phyloP scores from a whole-genome alignment of 345 rosid species.

The Populus davidiana region DNA sequence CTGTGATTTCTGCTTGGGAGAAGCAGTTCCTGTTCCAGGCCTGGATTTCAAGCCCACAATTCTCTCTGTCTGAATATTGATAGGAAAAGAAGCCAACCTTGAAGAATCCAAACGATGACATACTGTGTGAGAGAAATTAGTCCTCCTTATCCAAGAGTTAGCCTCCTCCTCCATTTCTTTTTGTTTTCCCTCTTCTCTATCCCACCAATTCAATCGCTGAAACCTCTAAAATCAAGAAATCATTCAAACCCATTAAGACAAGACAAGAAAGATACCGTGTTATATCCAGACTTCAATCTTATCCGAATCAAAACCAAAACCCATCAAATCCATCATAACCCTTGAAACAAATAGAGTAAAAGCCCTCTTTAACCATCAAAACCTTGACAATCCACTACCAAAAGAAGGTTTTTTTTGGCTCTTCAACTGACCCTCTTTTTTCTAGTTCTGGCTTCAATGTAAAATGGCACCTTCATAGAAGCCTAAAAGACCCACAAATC shows the following conservation, averaged over 20 bases:
- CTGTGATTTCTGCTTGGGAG: background rate
- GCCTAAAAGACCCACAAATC: constrained; percentile 41
- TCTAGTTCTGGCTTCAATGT: constrained; percentile 26
- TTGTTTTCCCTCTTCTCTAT: background rate
- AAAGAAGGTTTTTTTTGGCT: constrained; percentile 9
- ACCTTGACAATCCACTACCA: constrained; percentile 2
- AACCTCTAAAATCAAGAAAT: constrained; percentile 21
- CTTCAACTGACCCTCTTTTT: constrained; percentile 4
- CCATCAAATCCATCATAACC: constrained; percentile 2
- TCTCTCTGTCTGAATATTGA: constrained; percentile 39
- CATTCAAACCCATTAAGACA: constrained; percentile 37
- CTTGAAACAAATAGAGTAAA: background rate
- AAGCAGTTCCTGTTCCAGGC: constrained; percentile 31
- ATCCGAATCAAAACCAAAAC: constrained; percentile 7
- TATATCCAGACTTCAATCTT: constrained; percentile 26
- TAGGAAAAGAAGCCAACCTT: constrained; percentile 44
- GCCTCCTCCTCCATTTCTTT: constrained; percentile 65
- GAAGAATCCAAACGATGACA: constrained; percentile 73
- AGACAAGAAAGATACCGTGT: constrained; percentile 18
- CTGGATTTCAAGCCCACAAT: constrained; percentile 41
- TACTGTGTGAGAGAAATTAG: constrained; percentile 83
- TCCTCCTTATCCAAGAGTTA: constrained; percentile 84
- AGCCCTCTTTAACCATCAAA: constrained; percentile 15
- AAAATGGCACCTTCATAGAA: constrained; percentile 46
- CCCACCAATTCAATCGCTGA: constrained; percentile 9